Conservation (phyloP, 352 stramenopile species). For the Phytophthora multivora region DNA sequence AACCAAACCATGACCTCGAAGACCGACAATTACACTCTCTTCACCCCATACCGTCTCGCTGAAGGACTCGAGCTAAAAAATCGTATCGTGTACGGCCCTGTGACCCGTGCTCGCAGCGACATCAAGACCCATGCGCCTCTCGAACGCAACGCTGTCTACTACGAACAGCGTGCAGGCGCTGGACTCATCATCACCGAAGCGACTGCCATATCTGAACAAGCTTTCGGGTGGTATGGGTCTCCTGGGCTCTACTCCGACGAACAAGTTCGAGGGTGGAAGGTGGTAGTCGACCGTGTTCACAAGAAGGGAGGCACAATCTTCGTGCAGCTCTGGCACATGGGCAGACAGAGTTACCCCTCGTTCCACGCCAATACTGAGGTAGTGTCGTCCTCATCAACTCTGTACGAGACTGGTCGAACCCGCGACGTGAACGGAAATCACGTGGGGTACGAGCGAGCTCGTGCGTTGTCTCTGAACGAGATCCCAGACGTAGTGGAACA, state of each 20-base stretch:
- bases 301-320: conserved; percentile 75
- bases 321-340: conserved; percentile 86
- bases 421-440: conserved; percentile 24
- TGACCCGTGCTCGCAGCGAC: conserved; percentile 37
- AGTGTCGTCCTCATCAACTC: conserved; percentile 44
- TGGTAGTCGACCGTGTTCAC: conserved; percentile 68
- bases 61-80: conserved; percentile 41
- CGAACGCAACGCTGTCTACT: conserved; percentile 41
- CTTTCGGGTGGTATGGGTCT: conserved; percentile 34
- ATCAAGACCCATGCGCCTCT: conserved; percentile 20
- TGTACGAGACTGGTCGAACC: conserved; percentile 28
- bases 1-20: conserved; percentile 16
- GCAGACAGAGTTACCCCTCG: conserved; percentile 56
- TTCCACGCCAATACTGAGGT: conserved; percentile 55
- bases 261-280: conserved; percentile 49
- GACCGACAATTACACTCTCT: conserved; percentile 32
- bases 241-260: conserved; percentile 47
- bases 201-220: conserved; percentile 38
- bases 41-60: conserved; percentile 30
- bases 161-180: conserved; percentile 38
- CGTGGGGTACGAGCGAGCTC: conserved; percentile 14
- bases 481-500: conserved; percentile 62
- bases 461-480: conserved; percentile 31
- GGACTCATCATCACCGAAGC: conserved; percentile 57
- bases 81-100: conserved; percentile 45